Percentiles rank a stretch among this genome's conserved stretches.
phyloP scores from a whole-genome alignment of 129 eudicot genomes.

The Smallanthus sonchifolius region DNA sequence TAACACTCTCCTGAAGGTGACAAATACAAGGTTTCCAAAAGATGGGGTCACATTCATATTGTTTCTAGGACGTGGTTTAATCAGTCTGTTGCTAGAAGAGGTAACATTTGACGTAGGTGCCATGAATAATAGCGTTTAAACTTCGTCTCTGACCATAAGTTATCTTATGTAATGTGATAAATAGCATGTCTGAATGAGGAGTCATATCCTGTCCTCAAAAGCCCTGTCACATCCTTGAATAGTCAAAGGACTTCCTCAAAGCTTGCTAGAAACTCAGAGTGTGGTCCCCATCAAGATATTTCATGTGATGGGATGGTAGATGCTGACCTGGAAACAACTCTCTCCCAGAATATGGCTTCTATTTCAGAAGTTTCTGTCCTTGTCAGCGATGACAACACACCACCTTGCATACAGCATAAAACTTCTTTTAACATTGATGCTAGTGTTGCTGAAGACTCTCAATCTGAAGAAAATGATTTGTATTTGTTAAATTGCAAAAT shows the following conservation, averaged over 20 bases:
- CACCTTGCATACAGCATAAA: slow-evolving; percentile 32
- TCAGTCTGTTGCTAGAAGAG: slow-evolving; percentile 90
- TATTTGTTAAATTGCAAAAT: slow-evolving; percentile 85
- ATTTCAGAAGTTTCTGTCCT: slow-evolving; percentile 34
- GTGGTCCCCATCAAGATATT: slow-evolving; percentile 35
- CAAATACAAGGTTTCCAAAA: slow-evolving; percentile 83
- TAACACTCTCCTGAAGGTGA: slow-evolving; percentile 90
- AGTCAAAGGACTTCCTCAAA: slow-evolving; percentile 35
- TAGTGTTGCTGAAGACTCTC: slow-evolving; percentile 84
- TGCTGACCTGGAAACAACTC: slow-evolving; percentile 59
- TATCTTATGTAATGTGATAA: slow-evolving; percentile 20
- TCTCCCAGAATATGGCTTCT: slow-evolving; percentile 54
- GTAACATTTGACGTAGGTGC: slow-evolving; percentile 31
- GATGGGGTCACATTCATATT: slow-evolving; percentile 73
- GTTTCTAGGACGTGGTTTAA: slow-evolving; percentile 76
- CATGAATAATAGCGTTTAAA: background rate
- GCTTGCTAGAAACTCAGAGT: slow-evolving; percentile 38
- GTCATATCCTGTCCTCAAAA: slow-evolving; percentile 60
- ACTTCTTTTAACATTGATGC: slow-evolving; percentile 37
- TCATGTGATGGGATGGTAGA: slow-evolving; percentile 41
- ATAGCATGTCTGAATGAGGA: slow-evolving; percentile 89
- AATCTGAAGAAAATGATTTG: slow-evolving; percentile 66
- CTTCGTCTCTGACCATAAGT: slow-evolving; percentile 14
- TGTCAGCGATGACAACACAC: slow-evolving; percentile 32
- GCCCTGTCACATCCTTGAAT: slow-evolving; percentile 36